phyloP scores from a whole-genome alignment of 352 stramenopile species.

The Phytopythium sindhum region DNA sequence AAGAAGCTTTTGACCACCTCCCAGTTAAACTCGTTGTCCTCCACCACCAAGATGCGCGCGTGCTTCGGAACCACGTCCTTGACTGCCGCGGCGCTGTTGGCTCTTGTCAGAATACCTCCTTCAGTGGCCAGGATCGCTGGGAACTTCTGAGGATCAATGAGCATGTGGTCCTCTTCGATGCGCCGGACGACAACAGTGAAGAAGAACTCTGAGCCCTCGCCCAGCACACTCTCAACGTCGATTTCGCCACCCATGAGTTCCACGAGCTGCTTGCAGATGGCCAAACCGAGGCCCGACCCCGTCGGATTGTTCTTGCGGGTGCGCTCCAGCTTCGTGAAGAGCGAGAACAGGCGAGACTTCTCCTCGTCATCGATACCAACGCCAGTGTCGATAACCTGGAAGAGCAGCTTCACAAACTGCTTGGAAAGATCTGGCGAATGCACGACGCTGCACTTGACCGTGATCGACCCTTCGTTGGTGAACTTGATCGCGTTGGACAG shows the following conservation, averaged over 20 bases:
- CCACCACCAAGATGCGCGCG: constrained; percentile 76
- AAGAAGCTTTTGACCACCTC: constrained; percentile 88
- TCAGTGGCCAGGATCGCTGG: constrained; percentile 29
- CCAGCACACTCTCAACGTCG: constrained; percentile 64
- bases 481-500: constrained; percentile 83
- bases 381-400: constrained; percentile 69
- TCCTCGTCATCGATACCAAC: constrained; percentile 66
- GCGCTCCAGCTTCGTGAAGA: constrained; percentile 67
- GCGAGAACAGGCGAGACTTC: constrained; percentile 56
- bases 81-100: constrained; percentile 22
- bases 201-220: constrained; percentile 64
- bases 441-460: constrained; percentile 57
- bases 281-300: constrained; percentile 55
- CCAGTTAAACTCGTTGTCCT: constrained; percentile 91
- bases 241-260: constrained; percentile 72
- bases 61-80: constrained; percentile 46
- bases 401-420: constrained; percentile 58
- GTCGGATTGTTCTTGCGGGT: constrained; percentile 71
- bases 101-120: constrained; percentile 2
- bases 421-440: constrained; percentile 48
- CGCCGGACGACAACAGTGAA: constrained; percentile 58
- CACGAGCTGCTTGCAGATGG: constrained; percentile 73
- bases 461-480: constrained; percentile 67
- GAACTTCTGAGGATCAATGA: constrained; percentile 42
- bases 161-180: constrained; percentile 44